A percentile compares a stretch with the other conserved stretches of the same genome.
Conservation (phyloP, 225 moss, liverwort and hornwort species). For the Asterella californica region DNA sequence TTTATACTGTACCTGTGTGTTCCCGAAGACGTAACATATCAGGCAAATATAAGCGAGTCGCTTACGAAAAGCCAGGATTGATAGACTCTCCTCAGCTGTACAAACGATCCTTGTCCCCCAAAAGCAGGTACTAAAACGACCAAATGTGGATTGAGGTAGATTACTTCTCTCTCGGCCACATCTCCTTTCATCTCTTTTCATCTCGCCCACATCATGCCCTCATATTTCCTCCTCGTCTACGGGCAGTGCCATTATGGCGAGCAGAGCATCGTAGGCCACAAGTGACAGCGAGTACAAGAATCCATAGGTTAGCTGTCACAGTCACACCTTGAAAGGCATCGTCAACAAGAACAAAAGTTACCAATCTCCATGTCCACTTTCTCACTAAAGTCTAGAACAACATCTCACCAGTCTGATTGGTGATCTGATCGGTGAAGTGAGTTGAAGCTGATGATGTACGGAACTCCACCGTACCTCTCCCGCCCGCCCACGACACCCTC, state of each 20-base stretch:
- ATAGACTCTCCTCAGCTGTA: background rate
- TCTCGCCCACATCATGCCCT: too few relatives aligned
- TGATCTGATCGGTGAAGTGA: background rate
- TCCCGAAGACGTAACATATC: background rate
- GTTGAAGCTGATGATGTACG: background rate
- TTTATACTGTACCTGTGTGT: background rate
- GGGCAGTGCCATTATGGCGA: background rate
- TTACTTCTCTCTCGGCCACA: background rate
- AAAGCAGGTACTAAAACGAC: background rate
- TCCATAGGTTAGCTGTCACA: background rate
- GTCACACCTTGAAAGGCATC: background rate
- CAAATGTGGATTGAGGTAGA: background rate
- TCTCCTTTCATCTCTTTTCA: background rate
- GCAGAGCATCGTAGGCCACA: background rate
- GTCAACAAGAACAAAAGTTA: background rate
- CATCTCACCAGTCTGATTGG: background rate
- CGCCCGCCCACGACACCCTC: too few relatives aligned
- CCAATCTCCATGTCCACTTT: background rate
- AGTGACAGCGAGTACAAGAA: background rate
- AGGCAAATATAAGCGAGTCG: background rate
- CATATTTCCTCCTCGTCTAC: background rate
- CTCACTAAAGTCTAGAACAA: background rate
- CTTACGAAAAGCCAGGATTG: background rate
- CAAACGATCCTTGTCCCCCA: background rate
- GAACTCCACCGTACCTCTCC: background rate